These are phyloP conservation scores for Penicillium psychrosexuale DNA, from an alignment of 2,329 filamentous ascomycete species.

Conservation along the genomic window DNA sequence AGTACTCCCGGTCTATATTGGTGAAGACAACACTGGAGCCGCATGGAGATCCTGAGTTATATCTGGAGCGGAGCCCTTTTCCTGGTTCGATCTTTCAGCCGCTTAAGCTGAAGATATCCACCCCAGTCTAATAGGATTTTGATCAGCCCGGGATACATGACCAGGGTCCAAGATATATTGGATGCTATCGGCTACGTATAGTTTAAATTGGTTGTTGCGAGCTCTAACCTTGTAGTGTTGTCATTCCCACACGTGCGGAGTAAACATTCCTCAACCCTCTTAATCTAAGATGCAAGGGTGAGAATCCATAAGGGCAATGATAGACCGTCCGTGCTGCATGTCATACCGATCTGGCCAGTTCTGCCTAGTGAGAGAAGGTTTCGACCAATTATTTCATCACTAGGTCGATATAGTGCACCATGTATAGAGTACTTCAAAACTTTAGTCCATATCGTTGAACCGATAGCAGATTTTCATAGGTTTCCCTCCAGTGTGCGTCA, in stretches of 20 bases:
- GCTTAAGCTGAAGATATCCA: neutral
- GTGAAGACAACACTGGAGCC: neutral
- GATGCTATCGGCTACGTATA: neutral
- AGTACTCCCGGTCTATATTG: neutral
- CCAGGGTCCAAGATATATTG: neutral
- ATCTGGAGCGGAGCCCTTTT: neutral
- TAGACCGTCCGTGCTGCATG: constrained; percentile 22
- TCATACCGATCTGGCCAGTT: constrained; percentile 19
- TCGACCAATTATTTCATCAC: neutral
- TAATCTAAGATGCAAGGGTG: constrained; percentile 19
- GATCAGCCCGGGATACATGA: neutral
- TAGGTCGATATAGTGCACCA: neutral
- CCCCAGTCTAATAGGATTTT: neutral
- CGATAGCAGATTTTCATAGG: neutral
- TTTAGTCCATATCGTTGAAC: neutral
- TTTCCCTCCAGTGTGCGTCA: constrained; percentile 4
- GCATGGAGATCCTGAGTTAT: constrained; percentile 2
- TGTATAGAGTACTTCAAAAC: neutral
- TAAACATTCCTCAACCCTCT: neutral
- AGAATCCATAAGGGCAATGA: constrained; percentile 11
- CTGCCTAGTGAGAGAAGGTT: neutral
- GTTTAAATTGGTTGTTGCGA: neutral
- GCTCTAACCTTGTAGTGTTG: neutral
- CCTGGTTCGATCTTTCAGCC: neutral
- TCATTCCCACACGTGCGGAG: constrained; percentile 13